Base-by-base conservation (phyloP, 1,284 basidiomycete genomes). In the Phellopilus nigrolimitatus region DNA sequence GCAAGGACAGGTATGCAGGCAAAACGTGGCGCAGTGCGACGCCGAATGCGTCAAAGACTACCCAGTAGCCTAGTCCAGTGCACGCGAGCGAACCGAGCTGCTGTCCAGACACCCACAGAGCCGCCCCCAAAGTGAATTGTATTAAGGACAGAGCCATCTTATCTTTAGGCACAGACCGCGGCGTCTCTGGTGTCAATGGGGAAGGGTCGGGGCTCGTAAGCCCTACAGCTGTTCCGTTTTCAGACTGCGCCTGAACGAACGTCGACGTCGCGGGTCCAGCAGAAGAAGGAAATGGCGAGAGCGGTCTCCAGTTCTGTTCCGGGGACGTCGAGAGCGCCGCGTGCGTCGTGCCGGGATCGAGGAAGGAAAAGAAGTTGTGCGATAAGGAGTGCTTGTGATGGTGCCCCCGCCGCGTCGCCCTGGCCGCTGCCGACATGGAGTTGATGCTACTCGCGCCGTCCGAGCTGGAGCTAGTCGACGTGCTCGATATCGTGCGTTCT, bases 301-400 rank as follows among this genome's bases (percentile, higher is more conserved):
- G 61, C 1, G 62, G 56, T 13, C 61, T 61, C 27, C 59, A 62
- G 9, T 59, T 64, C 17, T 60, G 64, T n/a, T 57, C 39, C 5
- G 62, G 60, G 15, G 34, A 56, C 25, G 15, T 49, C 15, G 49
- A 53, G 36, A 49, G n/a, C n/a, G n/a, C n/a, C n/a, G n/a, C 49
- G 50, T 50, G 42, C 46, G 58, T 47, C 38, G 59, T 56, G 3
- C 73, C 75, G 13, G 85, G 85, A 58, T 89, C 85, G 54, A 91
- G 78, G 62, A 91, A 91, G 0, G 87, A 87, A 71, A 95, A 95
- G 69, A 95, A 93, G 64, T 91, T 93, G 67, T 95, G 93, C 1
- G 92, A 95, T 21, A 95, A 68, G 0, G 92, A 97, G 67, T 95
- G 93, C 63, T 92, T 90, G 63, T 97, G 94, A 67, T 94, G 91